phyloP scores from a whole-genome alignment of 768 basidiomycete species.

The Xerocomus brunneocitrinus region DNA sequence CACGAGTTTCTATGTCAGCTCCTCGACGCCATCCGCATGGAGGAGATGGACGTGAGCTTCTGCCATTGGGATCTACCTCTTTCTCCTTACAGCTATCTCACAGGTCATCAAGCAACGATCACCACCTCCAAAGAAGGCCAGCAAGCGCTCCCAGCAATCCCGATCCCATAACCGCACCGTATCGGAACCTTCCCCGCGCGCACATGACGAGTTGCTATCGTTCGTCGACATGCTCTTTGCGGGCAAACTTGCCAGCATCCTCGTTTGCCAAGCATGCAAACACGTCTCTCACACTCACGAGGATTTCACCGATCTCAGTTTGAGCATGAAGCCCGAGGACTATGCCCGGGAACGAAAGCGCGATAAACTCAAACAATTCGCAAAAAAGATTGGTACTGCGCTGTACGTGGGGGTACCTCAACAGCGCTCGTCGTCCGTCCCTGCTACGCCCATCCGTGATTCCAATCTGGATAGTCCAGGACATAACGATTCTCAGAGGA shows the following conservation, averaged over 20 bases:
- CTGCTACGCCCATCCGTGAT: constrained; percentile 36
- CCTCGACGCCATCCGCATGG: constrained; percentile 91
- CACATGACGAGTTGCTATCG: constrained; percentile 53
- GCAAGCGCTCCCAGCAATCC: constrained; percentile 14
- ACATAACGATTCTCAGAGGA: constrained; percentile 23
- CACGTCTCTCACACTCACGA: constrained; percentile 77
- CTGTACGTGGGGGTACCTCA: constrained; percentile 27
- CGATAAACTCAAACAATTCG: constrained; percentile 70
- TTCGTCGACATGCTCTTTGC: constrained; percentile 91
- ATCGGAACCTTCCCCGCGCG: constrained; percentile 7
- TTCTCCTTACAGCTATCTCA: background rate
- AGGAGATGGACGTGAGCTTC: constrained; percentile 76
- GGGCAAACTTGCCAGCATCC: constrained; percentile 82
- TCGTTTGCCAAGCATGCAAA: constrained; percentile 93
- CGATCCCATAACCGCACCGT: background rate
- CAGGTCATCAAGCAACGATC: constrained; percentile 74
- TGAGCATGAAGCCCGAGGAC: constrained; percentile 83
- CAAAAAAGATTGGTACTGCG: constrained; percentile 48
- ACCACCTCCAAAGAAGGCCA: constrained; percentile 41
- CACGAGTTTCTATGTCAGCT: constrained; percentile 90
- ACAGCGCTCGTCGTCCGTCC: constrained; percentile 58
- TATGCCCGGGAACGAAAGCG: constrained; percentile 70
- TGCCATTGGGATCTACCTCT: background rate
- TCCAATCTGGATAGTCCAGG: constrained; percentile 30
- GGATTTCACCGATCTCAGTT: constrained; percentile 90